Base-by-base conservation (phyloP, 805 yeast genomes). In the Dipodascopsis uninucleata region DNA sequence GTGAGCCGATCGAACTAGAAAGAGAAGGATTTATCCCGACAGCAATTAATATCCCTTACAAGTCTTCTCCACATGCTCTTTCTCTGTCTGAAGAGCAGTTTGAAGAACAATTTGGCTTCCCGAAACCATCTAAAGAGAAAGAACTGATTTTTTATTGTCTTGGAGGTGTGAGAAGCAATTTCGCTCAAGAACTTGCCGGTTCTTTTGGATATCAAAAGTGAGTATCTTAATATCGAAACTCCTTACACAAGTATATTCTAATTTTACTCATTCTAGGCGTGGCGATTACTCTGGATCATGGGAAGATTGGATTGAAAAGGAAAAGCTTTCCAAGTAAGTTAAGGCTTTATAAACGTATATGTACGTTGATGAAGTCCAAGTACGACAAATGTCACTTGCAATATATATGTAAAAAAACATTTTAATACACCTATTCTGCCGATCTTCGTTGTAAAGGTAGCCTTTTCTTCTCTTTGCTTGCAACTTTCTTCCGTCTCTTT, bases 1-100 rank as follows among this genome's bases (percentile, higher is more conserved):
- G 98, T 63, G 97, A 90, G 70, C 96, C 97, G 4, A 74, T 71
- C 21, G 98, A 90, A 67, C 74, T 68, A 59, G 68, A 68, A 29
- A 78, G 70, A 37, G 45, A 42, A 33, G 96, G 96, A 33, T 79
- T 76, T 61, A 83, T 90, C 57, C 96, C 96, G 23, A 75, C 78
- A 10, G 82, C 97, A 4, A 66, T 89, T 45, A 93, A 93, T 61
- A 76, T 90, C 46, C 97, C 98, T 16, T 82, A 80, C 68, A 87
- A 87, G 61, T 78, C 93, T 3, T 77, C 89, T 9, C 97, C 97
- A 0, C 95, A 96, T 17, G 97, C 97, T 0, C 72, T 90, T 49
- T 87, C 85, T 38, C 75, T 90, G 39, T 66, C 81, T 1, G 74
- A 75, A 4, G 95, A 85, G 43, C 95, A 85, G 55, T 90, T 93